phyloP scores from a whole-genome alignment of 108 stramenopile genomes.

The Cyclotella atomus region DNA sequence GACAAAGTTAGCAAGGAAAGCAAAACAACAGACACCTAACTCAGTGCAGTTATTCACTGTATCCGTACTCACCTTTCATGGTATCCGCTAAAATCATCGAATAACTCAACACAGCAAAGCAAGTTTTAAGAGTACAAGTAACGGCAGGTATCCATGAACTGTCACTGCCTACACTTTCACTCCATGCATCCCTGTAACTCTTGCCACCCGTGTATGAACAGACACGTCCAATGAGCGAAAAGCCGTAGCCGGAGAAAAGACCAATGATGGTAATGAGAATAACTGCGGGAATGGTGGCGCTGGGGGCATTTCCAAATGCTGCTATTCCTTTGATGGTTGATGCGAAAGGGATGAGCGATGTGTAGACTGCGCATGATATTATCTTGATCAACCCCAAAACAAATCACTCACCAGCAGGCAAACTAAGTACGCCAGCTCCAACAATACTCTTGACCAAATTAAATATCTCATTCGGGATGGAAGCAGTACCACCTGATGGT shows the following conservation, averaged over 20 bases:
- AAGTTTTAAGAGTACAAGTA: constrained; percentile 81
- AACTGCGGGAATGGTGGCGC: constrained; percentile 79
- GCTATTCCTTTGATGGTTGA: constrained; percentile 77
- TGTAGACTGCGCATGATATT: background rate
- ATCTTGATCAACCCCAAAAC: background rate
- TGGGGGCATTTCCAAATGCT: constrained; percentile 87
- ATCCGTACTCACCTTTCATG: constrained; percentile 37
- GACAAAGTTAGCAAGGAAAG: too few species aligned
- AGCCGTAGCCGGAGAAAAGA: constrained; percentile 80
- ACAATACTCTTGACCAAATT: constrained; percentile 94
- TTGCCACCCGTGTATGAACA: constrained; percentile 70
- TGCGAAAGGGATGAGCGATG: background rate
- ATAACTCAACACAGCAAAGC: constrained; percentile 77
- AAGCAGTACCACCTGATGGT: constrained; percentile 46
- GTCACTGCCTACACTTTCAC: constrained; percentile 54
- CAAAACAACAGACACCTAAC: background rate
- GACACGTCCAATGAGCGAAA: constrained; percentile 82
- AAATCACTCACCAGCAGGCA: constrained; percentile 69
- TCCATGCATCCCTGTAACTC: constrained; percentile 88
- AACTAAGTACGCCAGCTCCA: constrained; percentile 89
- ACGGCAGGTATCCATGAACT: constrained; percentile 81
- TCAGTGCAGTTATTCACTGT: too few species aligned
- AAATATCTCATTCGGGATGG: constrained; percentile 79
- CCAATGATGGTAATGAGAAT: constrained; percentile 76
- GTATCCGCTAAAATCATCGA: constrained; percentile 92